Percentiles rank a stretch among this genome's conserved stretches.
phyloP scores from a whole-genome alignment of 306 rosid genomes.

The Crataegus laevigata region DNA sequence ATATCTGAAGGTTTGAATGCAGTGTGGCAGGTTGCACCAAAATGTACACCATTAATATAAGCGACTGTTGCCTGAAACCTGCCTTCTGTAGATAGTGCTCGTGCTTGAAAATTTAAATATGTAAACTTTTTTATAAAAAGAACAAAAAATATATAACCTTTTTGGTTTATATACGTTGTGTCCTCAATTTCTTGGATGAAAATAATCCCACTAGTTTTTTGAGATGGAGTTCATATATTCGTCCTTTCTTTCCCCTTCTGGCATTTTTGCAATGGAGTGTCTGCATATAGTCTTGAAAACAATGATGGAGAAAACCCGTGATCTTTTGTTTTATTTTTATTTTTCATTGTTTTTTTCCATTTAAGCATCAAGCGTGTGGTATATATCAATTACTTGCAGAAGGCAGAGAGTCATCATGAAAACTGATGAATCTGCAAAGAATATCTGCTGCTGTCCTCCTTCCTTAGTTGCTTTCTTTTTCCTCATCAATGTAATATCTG shows the following conservation, averaged over 20 bases:
- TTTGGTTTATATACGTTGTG: conserved; percentile 16
- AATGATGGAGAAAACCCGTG: conserved; percentile 69
- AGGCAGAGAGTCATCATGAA: conserved; percentile 45
- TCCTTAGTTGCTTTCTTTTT: conserved; percentile 33
- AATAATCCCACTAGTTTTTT: neutral
- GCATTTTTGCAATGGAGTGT: conserved; percentile 29
- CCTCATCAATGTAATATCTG: conserved; percentile 21
- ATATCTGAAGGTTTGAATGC: conserved; percentile 1
- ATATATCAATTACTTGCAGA: conserved; percentile 24
- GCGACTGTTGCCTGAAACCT: conserved; percentile 42
- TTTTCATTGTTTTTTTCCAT: neutral
- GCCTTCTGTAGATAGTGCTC: conserved; percentile 27
- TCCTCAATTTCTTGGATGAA: neutral
- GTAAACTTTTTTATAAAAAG: neutral
- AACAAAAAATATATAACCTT: neutral
- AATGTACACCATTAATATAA: conserved; percentile 39
- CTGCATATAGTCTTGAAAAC: conserved; percentile 46
- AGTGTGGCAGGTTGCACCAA: conserved; percentile 36
- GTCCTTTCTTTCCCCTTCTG: neutral
- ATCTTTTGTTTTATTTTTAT: conserved; percentile 18
- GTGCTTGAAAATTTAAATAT: neutral
- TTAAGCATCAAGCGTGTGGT: conserved; percentile 20
- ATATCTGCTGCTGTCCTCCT: conserved; percentile 34
- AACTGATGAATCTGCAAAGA: conserved; percentile 56
- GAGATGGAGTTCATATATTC: neutral